These are phyloP conservation scores for Saururus chinensis DNA, from an alignment of 164 flowering plant genomes.

Conservation along the genomic window DNA sequence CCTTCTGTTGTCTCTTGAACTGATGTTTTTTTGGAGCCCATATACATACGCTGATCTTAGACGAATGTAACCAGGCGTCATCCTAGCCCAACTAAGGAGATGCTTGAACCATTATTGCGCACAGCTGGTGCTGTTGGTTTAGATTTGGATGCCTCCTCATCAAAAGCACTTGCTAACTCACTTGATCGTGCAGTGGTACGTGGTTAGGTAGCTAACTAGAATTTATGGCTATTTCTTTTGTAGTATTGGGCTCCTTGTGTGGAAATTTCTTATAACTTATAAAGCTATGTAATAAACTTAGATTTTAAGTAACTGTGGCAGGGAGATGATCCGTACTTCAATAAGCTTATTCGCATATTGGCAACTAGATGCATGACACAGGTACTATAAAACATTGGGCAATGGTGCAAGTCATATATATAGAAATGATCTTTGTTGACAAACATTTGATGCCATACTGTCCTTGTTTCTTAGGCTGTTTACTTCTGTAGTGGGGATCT, in stretches of 20 bases:
- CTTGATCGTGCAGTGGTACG: constrained; percentile 89
- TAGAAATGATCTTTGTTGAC: background rate
- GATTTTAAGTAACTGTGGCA: constrained; percentile 11
- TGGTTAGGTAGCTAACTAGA: background rate
- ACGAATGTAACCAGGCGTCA: constrained; percentile 56
- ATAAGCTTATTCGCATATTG: constrained; percentile 83
- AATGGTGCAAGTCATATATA: background rate
- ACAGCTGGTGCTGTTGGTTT: constrained; percentile 89
- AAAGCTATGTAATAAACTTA: background rate
- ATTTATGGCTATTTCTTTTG: background rate
- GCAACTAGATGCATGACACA: constrained; percentile 99
- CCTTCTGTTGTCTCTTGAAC: background rate
- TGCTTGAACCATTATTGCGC: constrained; percentile 90
- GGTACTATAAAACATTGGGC: constrained; percentile 27
- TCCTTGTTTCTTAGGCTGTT: constrained; percentile 56
- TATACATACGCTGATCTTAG: background rate
- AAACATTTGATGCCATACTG: background rate
- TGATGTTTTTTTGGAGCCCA: background rate
- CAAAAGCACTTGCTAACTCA: constrained; percentile 95
- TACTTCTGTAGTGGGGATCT: constrained; percentile 99
- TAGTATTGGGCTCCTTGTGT: too few relatives aligned
- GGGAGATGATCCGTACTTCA: constrained; percentile 96
- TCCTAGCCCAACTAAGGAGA: constrained; percentile 88
- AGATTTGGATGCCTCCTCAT: constrained; percentile 78
- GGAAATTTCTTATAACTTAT: too few relatives aligned